Base-by-base conservation (phyloP, 192 early-diverging fungal genomes). In the Rhizophagus clarus region DNA sequence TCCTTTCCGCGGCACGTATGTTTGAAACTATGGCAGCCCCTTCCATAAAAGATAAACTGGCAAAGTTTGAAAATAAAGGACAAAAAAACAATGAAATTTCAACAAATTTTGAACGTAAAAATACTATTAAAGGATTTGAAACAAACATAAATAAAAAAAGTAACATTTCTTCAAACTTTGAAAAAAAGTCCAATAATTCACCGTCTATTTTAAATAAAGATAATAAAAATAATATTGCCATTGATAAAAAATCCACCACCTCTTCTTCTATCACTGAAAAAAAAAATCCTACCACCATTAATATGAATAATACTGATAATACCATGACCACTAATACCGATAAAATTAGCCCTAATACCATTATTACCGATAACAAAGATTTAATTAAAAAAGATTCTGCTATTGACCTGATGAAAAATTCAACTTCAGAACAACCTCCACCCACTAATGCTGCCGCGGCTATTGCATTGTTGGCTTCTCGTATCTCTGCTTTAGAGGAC, bases 401-500 rank as follows among this genome's bases (percentile, higher is more conserved):
- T 24, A 64, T 64, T 12, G 63, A 64, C 63, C 2, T 64, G 24
- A 28, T 20, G n/a, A 64, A 64, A 10, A 64, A 28, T 28, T 64
- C 63, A 24, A 70, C 20, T 37, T 70, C 68, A 70, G 34, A 34
- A 34, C 28, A 37, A 34, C 20, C 72, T 28, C 17, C 28, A 22
- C 49, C 72, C 61, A 74, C 22, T 37, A 20, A 24, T 26, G n/a
- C 72, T 20, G 42, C 72, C 14, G 47, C 72, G 11, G 72, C 72
- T 8, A 29, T 74, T 24, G 73, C 49, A 24, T 5, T 31, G 24
- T 74, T 74, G 24, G 56, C 73, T 14, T 73, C 72, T 60, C 45
- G 49, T 37, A 74, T 74, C 14, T 49, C 73, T 74, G 73, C 73
- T 74, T 74, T 74, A 74, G 49, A 74, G 49, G 29, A 51, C 2